Conservation (phyloP, 768 basidiomycete species). For the Bullera alba region DNA sequence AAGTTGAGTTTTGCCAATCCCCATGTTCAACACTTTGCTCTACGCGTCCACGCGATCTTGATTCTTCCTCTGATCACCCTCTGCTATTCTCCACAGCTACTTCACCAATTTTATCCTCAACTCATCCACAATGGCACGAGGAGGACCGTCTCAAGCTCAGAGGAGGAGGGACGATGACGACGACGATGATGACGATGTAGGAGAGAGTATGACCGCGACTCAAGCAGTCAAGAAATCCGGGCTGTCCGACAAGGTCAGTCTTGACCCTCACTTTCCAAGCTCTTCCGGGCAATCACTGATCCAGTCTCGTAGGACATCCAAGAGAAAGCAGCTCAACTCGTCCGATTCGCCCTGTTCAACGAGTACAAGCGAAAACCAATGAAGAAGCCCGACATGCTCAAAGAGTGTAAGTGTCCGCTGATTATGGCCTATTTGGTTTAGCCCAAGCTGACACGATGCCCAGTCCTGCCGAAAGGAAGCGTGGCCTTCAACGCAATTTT, state of each 20-base stretch:
- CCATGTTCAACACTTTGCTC: too few relatives aligned
- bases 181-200: slow-evolving; percentile 6
- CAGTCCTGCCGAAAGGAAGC: slow-evolving; percentile 53
- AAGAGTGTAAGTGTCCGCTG: slow-evolving; percentile 56
- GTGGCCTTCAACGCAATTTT: slow-evolving; percentile 64
- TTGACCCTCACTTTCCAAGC: too few relatives aligned
- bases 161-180: slow-evolving; percentile 5
- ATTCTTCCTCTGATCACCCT: too few relatives aligned
- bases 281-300: neutral
- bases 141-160: neutral
- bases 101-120: too few relatives aligned
- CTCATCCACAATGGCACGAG: too few relatives aligned
- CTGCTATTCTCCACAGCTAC: too few relatives aligned
- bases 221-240: slow-evolving; percentile 8
- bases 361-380: slow-evolving; percentile 65
- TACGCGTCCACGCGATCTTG: too few relatives aligned
- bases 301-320: slow-evolving; percentile 53
- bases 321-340: slow-evolving; percentile 65
- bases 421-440: neutral
- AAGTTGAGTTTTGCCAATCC: too few relatives aligned
- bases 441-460: neutral
- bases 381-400: slow-evolving; percentile 74
- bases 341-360: slow-evolving; percentile 71
- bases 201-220: neutral
- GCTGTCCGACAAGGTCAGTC: slow-evolving; percentile 16